Evolutionary conservation across 2,329 filamentous ascomycete species (phyloP).

Genomic region (Ceratocystis lukuohia): DNA sequence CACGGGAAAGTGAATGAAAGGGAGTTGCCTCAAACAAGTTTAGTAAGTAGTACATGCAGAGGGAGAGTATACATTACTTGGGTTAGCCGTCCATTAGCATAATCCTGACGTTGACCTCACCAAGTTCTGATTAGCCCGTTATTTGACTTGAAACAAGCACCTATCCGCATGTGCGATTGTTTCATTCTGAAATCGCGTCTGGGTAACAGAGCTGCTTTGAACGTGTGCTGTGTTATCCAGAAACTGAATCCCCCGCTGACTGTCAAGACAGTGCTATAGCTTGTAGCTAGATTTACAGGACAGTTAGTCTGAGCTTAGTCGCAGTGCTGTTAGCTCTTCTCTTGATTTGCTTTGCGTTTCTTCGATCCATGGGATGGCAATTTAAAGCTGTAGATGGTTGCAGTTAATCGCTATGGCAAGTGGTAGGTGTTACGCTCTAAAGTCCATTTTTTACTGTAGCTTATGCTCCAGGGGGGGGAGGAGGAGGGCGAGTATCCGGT

Average conservation of each 20-base stretch:
- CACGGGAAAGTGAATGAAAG: too few species aligned
- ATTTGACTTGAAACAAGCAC: neutral
- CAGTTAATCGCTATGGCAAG: neutral
- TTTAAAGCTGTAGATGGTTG: neutral
- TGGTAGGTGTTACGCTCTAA: neutral
- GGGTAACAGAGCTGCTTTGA: neutral
- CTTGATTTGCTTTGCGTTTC: neutral
- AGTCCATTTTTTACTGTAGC: slow-evolving; percentile 5
- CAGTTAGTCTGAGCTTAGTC: slow-evolving; percentile 1
- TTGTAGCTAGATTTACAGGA: neutral
- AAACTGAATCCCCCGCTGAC: neutral
- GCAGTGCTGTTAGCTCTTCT: neutral
- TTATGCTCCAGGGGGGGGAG: slow-evolving; percentile 44
- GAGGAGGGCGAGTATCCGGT: slow-evolving; percentile 46
- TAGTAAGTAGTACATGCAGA: neutral
- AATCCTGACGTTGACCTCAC: neutral
- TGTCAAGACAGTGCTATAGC: neutral
- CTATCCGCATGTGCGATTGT: neutral
- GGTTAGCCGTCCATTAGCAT: slow-evolving; percentile 5
- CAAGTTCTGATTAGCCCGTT: neutral
- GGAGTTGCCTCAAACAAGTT: neutral
- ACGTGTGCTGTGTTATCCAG: neutral
- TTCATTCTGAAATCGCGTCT: neutral
- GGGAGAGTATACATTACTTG: slow-evolving; percentile 4
- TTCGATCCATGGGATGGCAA: neutral